A percentile compares a stretch with the other conserved stretches of the same genome.
phyloP scores from a whole-genome alignment of 495 filamentous ascomycete species.

The Trichoderma virens region DNA sequence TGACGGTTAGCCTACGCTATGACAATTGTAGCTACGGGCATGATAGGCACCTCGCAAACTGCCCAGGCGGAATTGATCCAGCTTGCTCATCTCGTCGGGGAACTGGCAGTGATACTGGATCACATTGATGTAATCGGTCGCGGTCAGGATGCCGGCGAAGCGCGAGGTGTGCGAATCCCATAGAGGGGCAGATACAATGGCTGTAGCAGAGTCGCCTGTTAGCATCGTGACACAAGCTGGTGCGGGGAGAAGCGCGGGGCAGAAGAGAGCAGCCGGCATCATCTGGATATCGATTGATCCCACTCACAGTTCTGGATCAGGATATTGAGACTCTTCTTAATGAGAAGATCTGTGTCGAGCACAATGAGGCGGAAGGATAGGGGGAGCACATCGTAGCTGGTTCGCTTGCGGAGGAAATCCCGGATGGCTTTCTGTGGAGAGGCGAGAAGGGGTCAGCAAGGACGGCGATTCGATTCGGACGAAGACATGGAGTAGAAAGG shows the following conservation, averaged over 20 bases:
- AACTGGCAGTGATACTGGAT: slow-evolving; percentile 99
- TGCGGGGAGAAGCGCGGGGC: slow-evolving; percentile 11
- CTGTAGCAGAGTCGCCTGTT: slow-evolving; percentile 39
- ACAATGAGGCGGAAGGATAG: slow-evolving; percentile 94
- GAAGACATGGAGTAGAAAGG: not conserved
- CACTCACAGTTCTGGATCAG: slow-evolving; percentile 89
- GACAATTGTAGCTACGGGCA: not conserved
- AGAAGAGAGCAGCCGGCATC: not conserved
- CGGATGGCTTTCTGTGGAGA: slow-evolving; percentile 68
- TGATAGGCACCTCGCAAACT: slow-evolving; percentile 70
- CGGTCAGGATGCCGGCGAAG: slow-evolving; percentile 91
- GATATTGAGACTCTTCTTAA: slow-evolving; percentile 95
- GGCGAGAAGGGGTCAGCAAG: slow-evolving; percentile 1
- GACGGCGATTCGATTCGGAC: not conserved
- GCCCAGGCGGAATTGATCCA: slow-evolving; percentile 91
- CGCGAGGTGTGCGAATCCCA: slow-evolving; percentile 94
- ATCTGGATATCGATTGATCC: not conserved
- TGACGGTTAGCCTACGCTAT: not conserved
- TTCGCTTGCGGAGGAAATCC: slow-evolving; percentile 93
- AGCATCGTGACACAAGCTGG: not conserved
- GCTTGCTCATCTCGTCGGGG: slow-evolving; percentile 75
- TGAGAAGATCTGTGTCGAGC: slow-evolving; percentile 87
- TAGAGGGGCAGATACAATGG: slow-evolving; percentile 94
- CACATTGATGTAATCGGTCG: slow-evolving; percentile 96
- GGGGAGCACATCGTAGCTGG: slow-evolving; percentile 97